Evolutionary conservation across 371 early-diverging fungal species (phyloP), one percentile per base, ranked within the genome.

Genomic region (Zychaea mexicana): DNA sequence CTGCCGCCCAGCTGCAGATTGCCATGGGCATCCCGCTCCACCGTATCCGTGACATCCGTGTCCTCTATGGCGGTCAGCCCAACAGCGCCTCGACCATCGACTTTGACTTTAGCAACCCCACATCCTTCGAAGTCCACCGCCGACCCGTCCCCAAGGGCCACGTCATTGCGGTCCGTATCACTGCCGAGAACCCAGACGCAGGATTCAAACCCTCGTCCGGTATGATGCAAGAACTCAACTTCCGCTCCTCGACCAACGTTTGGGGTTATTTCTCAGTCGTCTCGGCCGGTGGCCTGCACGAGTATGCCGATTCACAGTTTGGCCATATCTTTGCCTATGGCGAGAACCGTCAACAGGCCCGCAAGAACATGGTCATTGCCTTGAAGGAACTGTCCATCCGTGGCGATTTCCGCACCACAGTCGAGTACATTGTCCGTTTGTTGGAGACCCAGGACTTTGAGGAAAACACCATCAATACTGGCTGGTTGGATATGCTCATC

Each of bases 281-380:
- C 69, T 85, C 95, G 31, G 89, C 91, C 45, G 98, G 99, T 71
- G 96, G 95, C 64, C 88, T 99, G 64, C 97, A 98, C 83, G 98
- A 98, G 73, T 98, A 90, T 82, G 98, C 98, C 38, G 99, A 99
- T 81, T 97, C 97, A 26, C 99, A 99, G 79, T 99, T 99, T 76
- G 99, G 99, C 54, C 99, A 99, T 81, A 94, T 99, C 58, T 99
- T 99, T 71, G 92, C 98, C 6, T 97, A 96, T 73, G 99, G 99
- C 54, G 92, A 94, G 54, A 95, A 93, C 70, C 90, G 99, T 74
- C 92, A 93, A 67, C 91, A 93, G 68, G 90, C 96, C 26, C 87
- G 98, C 36, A 94, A 96, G 85, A 94, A 97, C 78, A 92, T 98
- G 91, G 93, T 99, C 30, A 90, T 98, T 63, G 98, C 98, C 22